Evolutionary conservation across 495 filamentous ascomycete genomes (phyloP).

Genomic region (Glarea lozoyensis): DNA sequence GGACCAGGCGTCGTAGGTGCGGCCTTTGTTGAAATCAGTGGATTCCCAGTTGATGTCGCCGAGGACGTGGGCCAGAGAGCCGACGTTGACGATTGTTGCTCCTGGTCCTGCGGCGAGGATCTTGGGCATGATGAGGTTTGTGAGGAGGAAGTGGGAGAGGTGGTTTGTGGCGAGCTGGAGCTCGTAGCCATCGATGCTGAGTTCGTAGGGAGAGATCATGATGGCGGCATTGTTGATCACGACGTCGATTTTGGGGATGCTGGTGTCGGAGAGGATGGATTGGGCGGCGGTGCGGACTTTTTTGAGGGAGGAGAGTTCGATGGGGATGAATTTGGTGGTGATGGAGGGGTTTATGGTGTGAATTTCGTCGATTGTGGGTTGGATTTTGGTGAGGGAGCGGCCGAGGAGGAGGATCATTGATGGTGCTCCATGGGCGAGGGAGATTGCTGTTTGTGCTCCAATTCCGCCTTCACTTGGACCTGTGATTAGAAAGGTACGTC

Average conservation of each 20-base stretch:
- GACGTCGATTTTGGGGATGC: constrained; percentile 49
- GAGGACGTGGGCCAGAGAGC: constrained; percentile 23
- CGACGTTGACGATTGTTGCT: constrained; percentile 33
- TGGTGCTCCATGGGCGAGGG: constrained; percentile 33
- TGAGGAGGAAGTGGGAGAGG: constrained; percentile 49
- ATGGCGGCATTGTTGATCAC: constrained; percentile 56
- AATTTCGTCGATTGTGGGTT: constrained; percentile 27
- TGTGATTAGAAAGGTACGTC: constrained; percentile 29
- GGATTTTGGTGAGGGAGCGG: constrained; percentile 28
- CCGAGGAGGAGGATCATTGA: constrained; percentile 33
- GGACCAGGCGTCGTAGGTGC: constrained; percentile 35
- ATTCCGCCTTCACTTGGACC: constrained; percentile 37
- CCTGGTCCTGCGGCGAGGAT: constrained; percentile 27
- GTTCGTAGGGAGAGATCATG: constrained; percentile 24
- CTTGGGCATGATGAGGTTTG: constrained; percentile 39
- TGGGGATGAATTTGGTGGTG: constrained; percentile 27
- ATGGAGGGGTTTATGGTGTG: constrained; percentile 6
- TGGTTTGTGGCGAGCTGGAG: constrained; percentile 51
- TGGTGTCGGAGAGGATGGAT: constrained; percentile 28
- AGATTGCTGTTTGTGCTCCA: constrained; percentile 38
- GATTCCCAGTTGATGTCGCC: constrained; percentile 23
- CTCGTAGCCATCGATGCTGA: constrained; percentile 32
- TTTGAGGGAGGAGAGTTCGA: constrained; percentile 35
- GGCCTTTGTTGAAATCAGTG: constrained; percentile 12
- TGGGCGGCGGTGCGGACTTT: constrained; percentile 43